These are phyloP conservation scores for Neoarthrinium moseri DNA, from an alignment of 2,329 filamentous ascomycete species.

Conservation along the genomic window DNA sequence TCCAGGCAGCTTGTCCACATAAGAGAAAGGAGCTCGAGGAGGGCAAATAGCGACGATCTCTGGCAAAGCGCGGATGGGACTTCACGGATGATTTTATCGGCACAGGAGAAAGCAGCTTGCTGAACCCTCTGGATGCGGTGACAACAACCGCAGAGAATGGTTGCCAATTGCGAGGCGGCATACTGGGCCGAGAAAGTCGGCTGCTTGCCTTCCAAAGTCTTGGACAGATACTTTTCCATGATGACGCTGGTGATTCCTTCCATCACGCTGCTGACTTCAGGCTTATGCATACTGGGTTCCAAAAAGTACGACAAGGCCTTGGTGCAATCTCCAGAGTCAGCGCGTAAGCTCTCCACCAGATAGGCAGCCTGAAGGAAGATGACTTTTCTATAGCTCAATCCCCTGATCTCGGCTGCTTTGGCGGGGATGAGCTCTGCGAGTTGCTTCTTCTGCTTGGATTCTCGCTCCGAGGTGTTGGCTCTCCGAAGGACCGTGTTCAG, in stretches of 20 bases:
- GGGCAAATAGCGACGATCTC: constrained; percentile 83
- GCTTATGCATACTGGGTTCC: constrained; percentile 77
- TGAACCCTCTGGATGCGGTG: constrained; percentile 92
- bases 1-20: constrained; percentile 97
- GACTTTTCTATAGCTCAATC: constrained; percentile 82
- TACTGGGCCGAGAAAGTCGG: constrained; percentile 87
- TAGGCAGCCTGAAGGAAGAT: constrained; percentile 92
- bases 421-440: constrained; percentile 72
- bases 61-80: constrained; percentile 91
- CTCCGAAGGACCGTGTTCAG: constrained; percentile 90
- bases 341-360: constrained; percentile 83
- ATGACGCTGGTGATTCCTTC: constrained; percentile 65
- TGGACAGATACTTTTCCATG: constrained; percentile 75
- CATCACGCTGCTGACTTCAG: constrained; percentile 64
- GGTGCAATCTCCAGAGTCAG: constrained; percentile 84
- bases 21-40: constrained; percentile 86
- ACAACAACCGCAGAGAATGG: constrained; percentile 85
- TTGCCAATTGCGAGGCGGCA: constrained; percentile 82
- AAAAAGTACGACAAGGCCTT: constrained; percentile 89
- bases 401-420: constrained; percentile 75
- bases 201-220: constrained; percentile 68
- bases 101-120: constrained; percentile 77
- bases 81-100: constrained; percentile 79
- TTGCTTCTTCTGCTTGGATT: constrained; percentile 76
- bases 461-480: constrained; percentile 77